Evolutionary conservation across 2,329 filamentous ascomycete genomes (phyloP), one percentile per base, ranked within the genome.

Genomic region (Davidsoniella australis): DNA sequence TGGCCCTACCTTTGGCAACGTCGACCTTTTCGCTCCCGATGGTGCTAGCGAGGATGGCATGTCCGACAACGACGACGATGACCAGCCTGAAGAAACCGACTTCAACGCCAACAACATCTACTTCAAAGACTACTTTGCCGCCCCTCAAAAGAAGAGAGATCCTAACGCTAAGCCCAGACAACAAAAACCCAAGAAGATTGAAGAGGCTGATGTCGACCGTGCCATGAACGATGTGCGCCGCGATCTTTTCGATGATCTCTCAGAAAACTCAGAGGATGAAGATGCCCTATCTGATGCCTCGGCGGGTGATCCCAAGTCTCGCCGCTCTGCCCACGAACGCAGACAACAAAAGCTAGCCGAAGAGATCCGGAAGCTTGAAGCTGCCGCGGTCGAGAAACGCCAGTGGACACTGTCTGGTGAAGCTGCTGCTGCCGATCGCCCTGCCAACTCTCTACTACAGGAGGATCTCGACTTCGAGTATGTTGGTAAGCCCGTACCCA

Each of bases 401-500:
- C 78, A 89, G 59, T 98, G 91, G 91, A 83, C 85, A 16, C 68
- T 96, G 47, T 75, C 82, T 8, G 91, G 91, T 59, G 91, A 98
- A 70, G 88, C 88, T 4, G 74, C 78, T 45, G 89, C 85, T 1
- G 71, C 72, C 1, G 85, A 91, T 56, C 76, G 91, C 36, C 91
- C 91, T 0, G 62, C 86, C 48, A 96, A 98, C 67, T 95, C 89
- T 0, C 73, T 98, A 2, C 76, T 98, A 1, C 88, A 96, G 61
- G 79, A 96, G 66, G 87, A 96, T 58, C 74, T 98, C 23, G 89
- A 96, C 56, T 98, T 96, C 60, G 91, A 98, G 66, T 80, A 93
- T 58, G 78, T 85, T 18, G 91, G 91, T 59, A 98, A 96, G 63
- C 89, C 91, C 0, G 82, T 96, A 0, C 86, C 89, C 1, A 84